phyloP scores from a whole-genome alignment of 331 rosid species.

The Stylosanthes scabra region DNA sequence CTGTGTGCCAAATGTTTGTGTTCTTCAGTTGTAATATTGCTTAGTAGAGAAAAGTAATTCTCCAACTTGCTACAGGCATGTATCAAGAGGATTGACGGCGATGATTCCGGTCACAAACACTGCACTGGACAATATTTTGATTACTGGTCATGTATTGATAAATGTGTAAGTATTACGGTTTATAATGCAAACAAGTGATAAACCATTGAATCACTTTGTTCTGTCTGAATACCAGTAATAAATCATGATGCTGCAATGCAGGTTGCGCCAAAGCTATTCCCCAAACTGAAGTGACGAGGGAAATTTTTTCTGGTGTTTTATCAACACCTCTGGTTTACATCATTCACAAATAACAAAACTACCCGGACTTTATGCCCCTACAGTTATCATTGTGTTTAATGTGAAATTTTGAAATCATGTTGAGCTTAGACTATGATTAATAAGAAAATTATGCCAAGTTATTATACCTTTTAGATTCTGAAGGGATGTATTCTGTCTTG shows the following conservation, averaged over 20 bases:
- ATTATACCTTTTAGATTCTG: slow-evolving; percentile 27
- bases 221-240: background rate
- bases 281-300: slow-evolving; percentile 62
- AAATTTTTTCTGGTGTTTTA: slow-evolving; percentile 32
- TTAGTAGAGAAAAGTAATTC: slow-evolving; percentile 22
- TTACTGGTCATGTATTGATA: slow-evolving; percentile 83
- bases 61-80: slow-evolving; percentile 63
- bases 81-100: slow-evolving; percentile 73
- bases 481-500: slow-evolving; percentile 30
- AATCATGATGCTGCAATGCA: slow-evolving; percentile 46
- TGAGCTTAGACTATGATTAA: slow-evolving; percentile 47
- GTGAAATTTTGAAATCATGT: slow-evolving; percentile 47
- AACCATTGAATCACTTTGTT: slow-evolving; percentile 7
- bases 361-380: slow-evolving; percentile 36
- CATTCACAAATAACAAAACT: slow-evolving; percentile 38
- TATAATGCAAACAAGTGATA: background rate
- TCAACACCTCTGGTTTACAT: slow-evolving; percentile 27
- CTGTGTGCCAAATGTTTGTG: background rate
- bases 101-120: slow-evolving; percentile 81
- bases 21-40: slow-evolving; percentile 8
- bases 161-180: slow-evolving; percentile 69
- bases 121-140: slow-evolving; percentile 94
- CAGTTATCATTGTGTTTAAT: slow-evolving; percentile 41
- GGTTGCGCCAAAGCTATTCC: slow-evolving; percentile 71
- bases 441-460: slow-evolving; percentile 39